A percentile compares a stretch with the other conserved stretches of the same genome.
phyloP scores from a whole-genome alignment of 2,329 filamentous ascomycete species.

The Xenosphaeropsis pyriputrescens region DNA sequence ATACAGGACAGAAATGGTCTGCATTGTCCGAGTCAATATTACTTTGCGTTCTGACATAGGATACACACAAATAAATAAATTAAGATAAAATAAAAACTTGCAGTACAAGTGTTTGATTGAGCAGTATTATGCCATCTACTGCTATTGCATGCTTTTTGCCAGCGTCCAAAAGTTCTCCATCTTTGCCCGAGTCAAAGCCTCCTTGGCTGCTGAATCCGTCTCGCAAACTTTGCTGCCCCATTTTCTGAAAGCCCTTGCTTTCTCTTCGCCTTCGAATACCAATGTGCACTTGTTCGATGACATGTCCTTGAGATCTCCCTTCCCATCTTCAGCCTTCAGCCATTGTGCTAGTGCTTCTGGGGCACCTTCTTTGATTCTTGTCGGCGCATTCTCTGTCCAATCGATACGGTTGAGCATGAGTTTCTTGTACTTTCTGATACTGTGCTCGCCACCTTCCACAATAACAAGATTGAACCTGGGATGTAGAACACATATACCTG shows the following conservation, averaged over 20 bases:
- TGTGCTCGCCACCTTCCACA: slow-evolving; percentile 79
- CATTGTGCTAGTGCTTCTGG: slow-evolving; percentile 53
- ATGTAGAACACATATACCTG: slow-evolving; percentile 83
- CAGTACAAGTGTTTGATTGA: slow-evolving; percentile 1
- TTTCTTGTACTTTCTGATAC: slow-evolving; percentile 76
- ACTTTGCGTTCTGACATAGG: too few species aligned
- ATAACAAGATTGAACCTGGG: slow-evolving; percentile 80
- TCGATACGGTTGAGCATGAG: slow-evolving; percentile 88
- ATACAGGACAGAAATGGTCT: too few species aligned
- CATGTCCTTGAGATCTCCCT: slow-evolving; percentile 68
- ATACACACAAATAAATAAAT: too few species aligned
- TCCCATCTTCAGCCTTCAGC: slow-evolving; percentile 67
- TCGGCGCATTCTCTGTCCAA: slow-evolving; percentile 79
- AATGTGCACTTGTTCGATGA: slow-evolving; percentile 68
- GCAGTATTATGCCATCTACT: neutral
- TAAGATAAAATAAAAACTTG: neutral
- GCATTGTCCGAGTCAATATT: too few species aligned
- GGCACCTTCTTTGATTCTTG: slow-evolving; percentile 45
- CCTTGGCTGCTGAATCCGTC: slow-evolving; percentile 77
- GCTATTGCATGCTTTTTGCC: slow-evolving; percentile 46
- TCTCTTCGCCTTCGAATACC: slow-evolving; percentile 84
- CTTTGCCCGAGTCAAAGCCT: slow-evolving; percentile 64
- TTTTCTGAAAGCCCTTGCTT: slow-evolving; percentile 65
- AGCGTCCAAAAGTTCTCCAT: slow-evolving; percentile 93
- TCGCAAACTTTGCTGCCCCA: slow-evolving; percentile 89